Base-by-base conservation (phyloP, 2,329 filamentous ascomycete species). In the Graphilbum fragrans region DNA sequence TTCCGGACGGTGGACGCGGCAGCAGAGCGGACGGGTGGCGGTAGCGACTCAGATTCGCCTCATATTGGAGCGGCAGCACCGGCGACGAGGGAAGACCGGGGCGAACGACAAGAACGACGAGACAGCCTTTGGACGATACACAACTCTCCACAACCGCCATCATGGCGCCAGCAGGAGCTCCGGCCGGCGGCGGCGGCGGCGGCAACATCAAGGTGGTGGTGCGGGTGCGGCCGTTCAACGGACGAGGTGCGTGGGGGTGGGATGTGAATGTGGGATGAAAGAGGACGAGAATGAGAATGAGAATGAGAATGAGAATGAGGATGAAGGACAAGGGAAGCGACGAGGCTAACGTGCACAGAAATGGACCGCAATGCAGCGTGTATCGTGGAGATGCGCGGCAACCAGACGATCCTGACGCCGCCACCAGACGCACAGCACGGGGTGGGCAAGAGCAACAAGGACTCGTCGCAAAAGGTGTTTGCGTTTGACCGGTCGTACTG, bases 201-300 rank as follows among this genome's bases (percentile, higher is more conserved):
- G 87, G 92, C 59, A 98, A 98, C 60, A 98, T 98, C 64, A 98
- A 98, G 80, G 92, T 98, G 68, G 92, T 98, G 71, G 92, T 98
- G 70, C 80, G 92, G 67, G 81, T 84, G 54, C 79, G 92, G 59
- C 92, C 92, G 39, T 98, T 98, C 68, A 98, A 98, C 63, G 80
- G 78, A 57, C 80, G 88, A 90, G 86, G 87, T 90, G 70, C 51
- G 57, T 50, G 17, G 25, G 25, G 8, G n/a, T n/a, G n/a, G n/a
- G n/a, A n/a, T n/a, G n/a, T n/a, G n/a, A n/a, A n/a, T n/a, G n/a
- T n/a, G n/a, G n/a, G n/a, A n/a, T n/a, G 25, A 27, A 27, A 12
- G 8, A 12, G 25, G 8, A 31, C 11, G 4, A 16, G 11, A 31
- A 9, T 8, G 12, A 8, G 19, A 16, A 17, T 14, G 8, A 7